These are phyloP conservation scores for Ascoidea rubescens DNA, from an alignment of 805 yeast species.

Conservation along the genomic window DNA sequence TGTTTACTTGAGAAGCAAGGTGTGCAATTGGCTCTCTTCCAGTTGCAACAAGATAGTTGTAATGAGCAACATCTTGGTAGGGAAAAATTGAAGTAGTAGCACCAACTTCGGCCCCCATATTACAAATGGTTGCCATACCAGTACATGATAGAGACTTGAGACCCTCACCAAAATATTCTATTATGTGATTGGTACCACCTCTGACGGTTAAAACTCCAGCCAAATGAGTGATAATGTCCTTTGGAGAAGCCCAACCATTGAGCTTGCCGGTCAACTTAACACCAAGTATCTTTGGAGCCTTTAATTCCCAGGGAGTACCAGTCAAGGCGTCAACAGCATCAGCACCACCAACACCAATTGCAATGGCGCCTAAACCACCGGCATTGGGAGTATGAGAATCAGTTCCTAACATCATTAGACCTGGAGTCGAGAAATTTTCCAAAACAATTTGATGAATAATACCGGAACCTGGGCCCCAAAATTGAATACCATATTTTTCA, in stretches of 20 bases:
- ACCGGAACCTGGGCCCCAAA: constrained; percentile 99
- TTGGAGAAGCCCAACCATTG: constrained; percentile 93
- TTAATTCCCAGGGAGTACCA: constrained; percentile 96
- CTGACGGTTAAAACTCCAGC: constrained; percentile 91
- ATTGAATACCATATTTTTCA: constrained; percentile 89
- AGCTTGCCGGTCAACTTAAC: constrained; percentile 83
- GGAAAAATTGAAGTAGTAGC: constrained; percentile 98
- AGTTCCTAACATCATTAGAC: constrained; percentile 93
- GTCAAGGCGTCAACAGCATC: constrained; percentile 98
- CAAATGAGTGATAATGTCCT: constrained; percentile 85
- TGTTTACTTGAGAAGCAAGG: constrained; percentile 52
- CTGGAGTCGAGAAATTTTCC: constrained; percentile 95
- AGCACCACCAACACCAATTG: constrained; percentile 99
- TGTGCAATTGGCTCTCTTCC: constrained; percentile 73
- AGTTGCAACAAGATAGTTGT: constrained; percentile 71
- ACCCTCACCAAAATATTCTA: constrained; percentile 96
- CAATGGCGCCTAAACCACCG: constrained; percentile 96
- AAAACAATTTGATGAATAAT: constrained; percentile 95
- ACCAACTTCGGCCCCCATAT: constrained; percentile 99
- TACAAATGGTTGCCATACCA: constrained; percentile 99
- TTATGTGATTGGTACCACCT: constrained; percentile 96
- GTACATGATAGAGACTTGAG: constrained; percentile 82
- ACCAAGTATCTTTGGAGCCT: constrained; percentile 92
- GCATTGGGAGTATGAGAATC: constrained; percentile 99
- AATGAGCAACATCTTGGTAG: constrained; percentile 60